Base-by-base conservation (phyloP, 1,139 yeast species). In the Magnusiomyces ingens region DNA sequence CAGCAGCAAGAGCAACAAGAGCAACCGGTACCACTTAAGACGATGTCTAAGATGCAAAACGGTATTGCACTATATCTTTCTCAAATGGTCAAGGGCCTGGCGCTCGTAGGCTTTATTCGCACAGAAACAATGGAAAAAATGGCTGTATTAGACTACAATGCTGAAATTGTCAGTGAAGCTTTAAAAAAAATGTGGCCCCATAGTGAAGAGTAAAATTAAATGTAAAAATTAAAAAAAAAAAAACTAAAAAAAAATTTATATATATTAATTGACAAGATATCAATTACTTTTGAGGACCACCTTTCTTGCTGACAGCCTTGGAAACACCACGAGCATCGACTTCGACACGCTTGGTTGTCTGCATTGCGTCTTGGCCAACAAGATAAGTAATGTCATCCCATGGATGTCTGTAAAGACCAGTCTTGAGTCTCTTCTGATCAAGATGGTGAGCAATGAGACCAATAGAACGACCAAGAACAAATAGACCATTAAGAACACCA, bases 1-100 rank as follows among this genome's bases (percentile, higher is more conserved):
- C 11, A 37, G 12, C 45, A 13, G 17, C 40, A 8, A 11, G n/a
- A 12, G 12, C 45, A 13, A 11, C 40, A 8, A 11, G n/a, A 12
- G n/a, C 42, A 21, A 29, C 43, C 26, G 15, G 21, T 13, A 35
- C 75, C 78, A 52, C 70, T 85, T 52, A 83, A 80, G 64, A 84
- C 93, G 56, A 79, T 84, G 2, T 85, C 96, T 37, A 80, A 78
- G 59, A 74, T 93, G 56, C 86, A 87, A 52, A 90, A 87, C 68
- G 97, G 96, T 0, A 79, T 88, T 36, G 80, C 86, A 37, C 74
- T 93, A 47, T 90, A 90, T 64, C 75, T 93, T 66, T 84, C 85
- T 59, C 95, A 89, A 65, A 90, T 93, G 96, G 86, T 93, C 55
- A 78, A 95, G 61, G 97, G 97, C 0, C 75, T 91, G 61, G 96